phyloP scores from a whole-genome alignment of 768 basidiomycete species.

The Mrakia frigida region DNA sequence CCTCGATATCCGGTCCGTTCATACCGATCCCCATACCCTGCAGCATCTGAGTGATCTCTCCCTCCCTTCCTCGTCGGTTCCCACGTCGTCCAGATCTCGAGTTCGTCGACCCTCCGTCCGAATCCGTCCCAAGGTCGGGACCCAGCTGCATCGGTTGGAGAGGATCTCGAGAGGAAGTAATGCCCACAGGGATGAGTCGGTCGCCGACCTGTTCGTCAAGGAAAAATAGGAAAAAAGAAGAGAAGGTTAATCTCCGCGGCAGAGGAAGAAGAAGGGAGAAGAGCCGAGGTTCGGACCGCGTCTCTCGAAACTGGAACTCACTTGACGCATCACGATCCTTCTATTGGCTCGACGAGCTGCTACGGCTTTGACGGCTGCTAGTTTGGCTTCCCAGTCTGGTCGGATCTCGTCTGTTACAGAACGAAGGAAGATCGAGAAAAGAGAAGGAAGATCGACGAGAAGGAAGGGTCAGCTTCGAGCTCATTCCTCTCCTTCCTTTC shows the following conservation, averaged over 20 bases:
- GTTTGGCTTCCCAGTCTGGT: constrained; percentile 95
- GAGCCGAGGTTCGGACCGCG: no score
- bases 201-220: constrained; percentile 64
- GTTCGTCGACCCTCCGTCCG: constrained; percentile 44
- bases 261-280: no score
- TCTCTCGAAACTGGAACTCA: constrained; percentile 22
- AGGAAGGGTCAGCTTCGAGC: no score
- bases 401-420: constrained; percentile 82
- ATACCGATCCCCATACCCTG: constrained; percentile 58
- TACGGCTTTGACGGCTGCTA: constrained; percentile 89
- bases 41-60: constrained; percentile 60
- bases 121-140: constrained; percentile 35
- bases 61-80: constrained; percentile 46
- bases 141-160: constrained; percentile 50
- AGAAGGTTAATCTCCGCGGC: not conserved
- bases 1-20: constrained; percentile 79
- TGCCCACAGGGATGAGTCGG: constrained; percentile 91
- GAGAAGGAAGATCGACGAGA: not conserved
- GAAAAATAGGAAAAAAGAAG: not conserved
- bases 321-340: constrained; percentile 93
- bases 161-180: constrained; percentile 69
- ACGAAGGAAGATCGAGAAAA: not conserved
- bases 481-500: no score
- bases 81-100: constrained; percentile 45
- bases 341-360: constrained; percentile 92